phyloP scores from a whole-genome alignment of 2,329 filamentous ascomycete species.

The Chaetomium globosum region DNA sequence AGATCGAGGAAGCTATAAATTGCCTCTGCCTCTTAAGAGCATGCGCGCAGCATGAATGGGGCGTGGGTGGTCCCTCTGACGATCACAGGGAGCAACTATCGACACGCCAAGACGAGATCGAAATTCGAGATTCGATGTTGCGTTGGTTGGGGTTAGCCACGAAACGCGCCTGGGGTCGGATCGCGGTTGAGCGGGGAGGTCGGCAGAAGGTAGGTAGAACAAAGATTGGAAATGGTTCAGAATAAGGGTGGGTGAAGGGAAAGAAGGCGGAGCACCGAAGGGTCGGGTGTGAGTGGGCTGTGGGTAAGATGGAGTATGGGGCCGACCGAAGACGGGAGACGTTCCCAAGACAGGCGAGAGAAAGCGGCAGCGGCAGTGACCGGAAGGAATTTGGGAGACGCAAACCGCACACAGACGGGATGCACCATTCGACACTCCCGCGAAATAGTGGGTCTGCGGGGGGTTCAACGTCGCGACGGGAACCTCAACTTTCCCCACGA shows the following conservation, averaged over 20 bases:
- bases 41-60: background rate
- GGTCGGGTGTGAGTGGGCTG: conserved; percentile 29
- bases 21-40: background rate
- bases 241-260: conserved; percentile 29
- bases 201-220: conserved; percentile 1
- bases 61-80: background rate
- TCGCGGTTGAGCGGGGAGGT: background rate
- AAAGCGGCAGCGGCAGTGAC: conserved; percentile 34
- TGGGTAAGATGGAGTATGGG: conserved; percentile 32
- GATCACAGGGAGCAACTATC: conserved; percentile 1
- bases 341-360: conserved; percentile 24
- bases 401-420: conserved; percentile 26
- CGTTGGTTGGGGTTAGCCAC: background rate
- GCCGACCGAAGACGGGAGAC: conserved; percentile 32
- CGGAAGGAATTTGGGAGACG: conserved; percentile 35
- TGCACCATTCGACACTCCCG: conserved; percentile 27
- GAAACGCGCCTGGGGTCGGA: background rate
- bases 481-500: background rate
- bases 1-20: background rate
- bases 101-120: conserved; percentile 17
- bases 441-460: conserved; percentile 28
- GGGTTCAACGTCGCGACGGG: background rate
- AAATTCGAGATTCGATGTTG: conserved; percentile 7
- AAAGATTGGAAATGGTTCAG: conserved; percentile 8
- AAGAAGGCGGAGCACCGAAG: conserved; percentile 32